Conservation (phyloP, 768 basidiomycete species). For the Podaxis carcinomalis region DNA sequence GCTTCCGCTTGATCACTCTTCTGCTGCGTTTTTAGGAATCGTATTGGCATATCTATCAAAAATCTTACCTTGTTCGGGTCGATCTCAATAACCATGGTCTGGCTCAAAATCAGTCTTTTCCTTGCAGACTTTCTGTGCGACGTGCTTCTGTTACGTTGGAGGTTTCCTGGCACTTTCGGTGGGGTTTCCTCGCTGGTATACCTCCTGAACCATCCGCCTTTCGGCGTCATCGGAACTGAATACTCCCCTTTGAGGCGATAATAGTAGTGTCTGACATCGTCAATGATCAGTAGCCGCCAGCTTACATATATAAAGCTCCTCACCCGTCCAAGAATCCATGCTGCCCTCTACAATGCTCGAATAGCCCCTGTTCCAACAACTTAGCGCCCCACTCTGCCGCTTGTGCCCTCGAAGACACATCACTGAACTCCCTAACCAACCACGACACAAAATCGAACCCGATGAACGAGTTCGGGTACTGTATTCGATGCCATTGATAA, state of each 20-base stretch:
- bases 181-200: slow-evolving; percentile 40
- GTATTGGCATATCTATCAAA: neutral
- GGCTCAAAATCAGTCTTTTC: slow-evolving; percentile 72
- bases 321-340: slow-evolving; percentile 90
- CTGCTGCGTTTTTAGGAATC: slow-evolving; percentile 27
- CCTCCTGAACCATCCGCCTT: slow-evolving; percentile 64
- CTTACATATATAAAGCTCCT: slow-evolving; percentile 18
- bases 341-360: slow-evolving; percentile 75
- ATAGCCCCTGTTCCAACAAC: slow-evolving; percentile 76
- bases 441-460: slow-evolving; percentile 89
- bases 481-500: slow-evolving; percentile 74
- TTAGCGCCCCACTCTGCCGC: slow-evolving; percentile 75
- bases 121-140: slow-evolving; percentile 29
- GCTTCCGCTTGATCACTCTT: slow-evolving; percentile 86
- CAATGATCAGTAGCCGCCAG: neutral
- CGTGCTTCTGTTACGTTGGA: slow-evolving; percentile 26
- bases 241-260: slow-evolving; percentile 81
- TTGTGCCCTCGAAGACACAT: slow-evolving; percentile 79
- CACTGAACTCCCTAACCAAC: slow-evolving; percentile 88
- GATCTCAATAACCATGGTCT: slow-evolving; percentile 88
- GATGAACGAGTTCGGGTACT: slow-evolving; percentile 80
- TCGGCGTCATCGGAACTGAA: slow-evolving; percentile 63
- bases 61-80: slow-evolving; percentile 63
- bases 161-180: slow-evolving; percentile 24
- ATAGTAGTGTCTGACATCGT: slow-evolving; percentile 68